Evolutionary conservation across 495 filamentous ascomycete species (phyloP).

Genomic region (Penicillium roqueforti): DNA sequence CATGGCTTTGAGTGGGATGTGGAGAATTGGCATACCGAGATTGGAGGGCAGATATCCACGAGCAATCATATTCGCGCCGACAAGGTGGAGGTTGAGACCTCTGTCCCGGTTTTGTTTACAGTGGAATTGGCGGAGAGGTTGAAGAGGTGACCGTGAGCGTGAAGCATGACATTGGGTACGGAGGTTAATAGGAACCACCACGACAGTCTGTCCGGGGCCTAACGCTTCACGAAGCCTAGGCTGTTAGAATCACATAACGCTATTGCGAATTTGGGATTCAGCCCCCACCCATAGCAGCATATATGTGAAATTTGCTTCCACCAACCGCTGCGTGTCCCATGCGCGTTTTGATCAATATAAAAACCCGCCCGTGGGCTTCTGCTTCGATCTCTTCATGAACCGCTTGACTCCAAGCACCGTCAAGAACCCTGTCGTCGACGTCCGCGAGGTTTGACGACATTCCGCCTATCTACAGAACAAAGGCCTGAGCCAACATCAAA

Average conservation of each 20-base stretch:
- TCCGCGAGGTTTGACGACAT: no score
- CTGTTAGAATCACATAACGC: no score
- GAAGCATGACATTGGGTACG: not conserved
- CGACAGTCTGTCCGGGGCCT: not conserved
- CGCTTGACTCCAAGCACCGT: no score
- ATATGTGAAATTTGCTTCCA: not conserved
- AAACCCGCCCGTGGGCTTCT: no score
- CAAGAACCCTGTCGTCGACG: no score
- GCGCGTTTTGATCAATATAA: no score
- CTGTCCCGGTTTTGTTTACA: slow-evolving; percentile 76
- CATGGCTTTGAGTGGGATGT: slow-evolving; percentile 89
- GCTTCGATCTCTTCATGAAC: no score
- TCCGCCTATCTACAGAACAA: no score
- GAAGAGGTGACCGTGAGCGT: slow-evolving; percentile 25
- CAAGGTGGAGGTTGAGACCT: slow-evolving; percentile 58
- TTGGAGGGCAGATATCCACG: slow-evolving; percentile 83
- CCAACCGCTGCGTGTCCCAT: not conserved
- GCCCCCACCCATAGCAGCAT: no score
- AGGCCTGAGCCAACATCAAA: not conserved
- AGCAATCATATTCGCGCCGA: slow-evolving; percentile 76
- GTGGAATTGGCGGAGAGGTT: slow-evolving; percentile 59
- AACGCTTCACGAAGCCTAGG: not conserved
- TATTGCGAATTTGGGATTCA: no score
- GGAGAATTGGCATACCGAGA: slow-evolving; percentile 67
- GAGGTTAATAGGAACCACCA: not conserved